phyloP scores from a whole-genome alignment of 116 monocot genomes.

The Posidonia oceanica region DNA sequence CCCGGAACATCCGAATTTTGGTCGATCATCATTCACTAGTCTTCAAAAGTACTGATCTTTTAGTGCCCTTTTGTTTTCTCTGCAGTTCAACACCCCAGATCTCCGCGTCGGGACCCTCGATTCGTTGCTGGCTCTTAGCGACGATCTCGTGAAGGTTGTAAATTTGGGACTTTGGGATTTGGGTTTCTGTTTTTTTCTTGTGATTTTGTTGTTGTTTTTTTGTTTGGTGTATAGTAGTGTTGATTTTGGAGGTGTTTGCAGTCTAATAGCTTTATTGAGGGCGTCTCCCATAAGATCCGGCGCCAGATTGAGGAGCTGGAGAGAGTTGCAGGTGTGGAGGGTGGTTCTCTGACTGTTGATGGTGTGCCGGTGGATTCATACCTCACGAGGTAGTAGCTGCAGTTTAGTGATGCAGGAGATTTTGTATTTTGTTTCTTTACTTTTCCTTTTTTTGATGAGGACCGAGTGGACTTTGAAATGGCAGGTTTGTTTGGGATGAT shows the following conservation, averaged over 20 bases:
- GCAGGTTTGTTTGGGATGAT: slow-evolving; percentile 96
- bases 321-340: slow-evolving; percentile 49
- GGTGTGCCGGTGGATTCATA: slow-evolving; percentile 92
- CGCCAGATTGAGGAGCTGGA: slow-evolving; percentile 93
- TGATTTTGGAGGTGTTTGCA: slow-evolving; percentile 17
- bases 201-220: too few relatives aligned
- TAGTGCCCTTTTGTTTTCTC: slow-evolving; percentile 2
- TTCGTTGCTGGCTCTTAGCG: slow-evolving; percentile 81
- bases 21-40: neutral
- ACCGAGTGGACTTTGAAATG: neutral
- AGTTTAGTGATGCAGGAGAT: neutral
- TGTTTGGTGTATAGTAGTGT: neutral
- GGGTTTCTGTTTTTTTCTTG: neutral
- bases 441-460: neutral
- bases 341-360: slow-evolving; percentile 72
- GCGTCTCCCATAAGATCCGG: slow-evolving; percentile 85
- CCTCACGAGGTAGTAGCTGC: slow-evolving; percentile 56
- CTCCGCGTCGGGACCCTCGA: slow-evolving; percentile 92
- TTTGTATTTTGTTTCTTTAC: neutral
- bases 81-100: slow-evolving; percentile 75
- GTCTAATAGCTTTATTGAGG: slow-evolving; percentile 94
- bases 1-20: too few relatives aligned
- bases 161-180: neutral
- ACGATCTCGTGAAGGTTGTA: slow-evolving; percentile 81
- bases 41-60: slow-evolving; percentile 5